Base-by-base conservation (phyloP, 495 filamentous ascomycete species). In the Hypoxylon subgilvum region DNA sequence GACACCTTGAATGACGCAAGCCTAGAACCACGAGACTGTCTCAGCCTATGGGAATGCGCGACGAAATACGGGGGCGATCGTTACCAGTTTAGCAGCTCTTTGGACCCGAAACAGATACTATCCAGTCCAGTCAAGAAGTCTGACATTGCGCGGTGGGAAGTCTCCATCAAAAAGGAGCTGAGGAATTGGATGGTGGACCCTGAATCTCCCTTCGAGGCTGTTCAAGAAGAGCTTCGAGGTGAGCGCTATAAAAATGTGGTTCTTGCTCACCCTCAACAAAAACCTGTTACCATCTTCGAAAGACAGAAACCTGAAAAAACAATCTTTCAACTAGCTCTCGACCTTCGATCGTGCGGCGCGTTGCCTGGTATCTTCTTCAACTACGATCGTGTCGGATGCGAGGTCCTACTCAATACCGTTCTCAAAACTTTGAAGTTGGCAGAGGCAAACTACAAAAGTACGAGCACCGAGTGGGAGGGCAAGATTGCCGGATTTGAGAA, bases 291-390 rank as follows among this genome's bases (percentile, higher is more conserved):
- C 2, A 12, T 10, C 14, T 17, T 35, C 8, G 44, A 22, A 34
- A 13, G 18, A 7, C 22, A 18, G 3, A 39, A 17, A 12, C 4
- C 19, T 9, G 10, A 7, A 2, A 28, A 36, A 14, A 82, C 78
- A 4, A 83, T 81, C 2, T 73, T 91, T 16, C 81, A 85, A 0
- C 66, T 91, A 25, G 74, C 90, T 0, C 74, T 69, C 19, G 77
- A 83, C 10, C 78, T 93, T 0, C 82, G 90, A 43, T 70, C 76
- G 2, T 78, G 81, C 51, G 78, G 81, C 48, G 88, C 86, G 2
- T 76, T 93, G 4, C 89, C 89, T 0, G 88, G 86, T 0, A 80
- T 93, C 12, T 57, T 92, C 4, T 92, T 93, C 76, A 90, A 89
- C 51, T 92, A 87, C 65, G 86, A 91, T 52, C 81, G 89, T 28